Conservation (phyloP, 331 rosid species). For the Cydonia oblonga region DNA sequence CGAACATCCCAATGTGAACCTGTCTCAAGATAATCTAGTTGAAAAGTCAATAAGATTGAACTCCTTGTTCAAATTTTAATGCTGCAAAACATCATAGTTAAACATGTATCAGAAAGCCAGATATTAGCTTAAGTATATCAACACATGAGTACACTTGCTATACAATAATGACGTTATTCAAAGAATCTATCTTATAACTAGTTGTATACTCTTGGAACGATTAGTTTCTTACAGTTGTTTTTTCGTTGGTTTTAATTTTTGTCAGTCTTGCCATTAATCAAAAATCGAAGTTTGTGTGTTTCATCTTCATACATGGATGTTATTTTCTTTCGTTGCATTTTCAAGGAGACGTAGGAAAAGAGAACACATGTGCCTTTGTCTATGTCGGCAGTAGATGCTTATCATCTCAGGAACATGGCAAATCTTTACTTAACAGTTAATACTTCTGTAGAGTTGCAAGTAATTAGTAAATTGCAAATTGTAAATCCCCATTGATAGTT, state of each 20-base stretch:
- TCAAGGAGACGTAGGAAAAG: neutral
- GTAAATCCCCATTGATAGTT: neutral
- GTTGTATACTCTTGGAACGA: neutral
- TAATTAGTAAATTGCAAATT: neutral
- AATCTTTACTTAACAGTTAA: neutral
- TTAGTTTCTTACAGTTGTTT: neutral
- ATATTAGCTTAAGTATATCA: neutral
- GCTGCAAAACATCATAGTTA: too few relatives aligned
- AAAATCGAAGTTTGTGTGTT: neutral
- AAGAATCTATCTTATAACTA: too few relatives aligned
- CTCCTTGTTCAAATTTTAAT: too few relatives aligned
- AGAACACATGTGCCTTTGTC: neutral
- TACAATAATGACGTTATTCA: too few relatives aligned
- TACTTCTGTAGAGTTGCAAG: neutral
- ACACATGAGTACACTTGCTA: neutral
- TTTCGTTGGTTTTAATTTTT: neutral
- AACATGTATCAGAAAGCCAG: neutral
- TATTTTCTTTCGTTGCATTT: neutral
- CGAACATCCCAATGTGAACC: neutral
- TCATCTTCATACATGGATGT: neutral
- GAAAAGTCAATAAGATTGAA: too few relatives aligned
- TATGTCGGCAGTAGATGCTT: neutral
- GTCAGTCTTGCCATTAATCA: neutral
- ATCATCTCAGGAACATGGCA: neutral
- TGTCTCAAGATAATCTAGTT: neutral